Evolutionary conservation across 2,329 filamentous ascomycete genomes (phyloP).

Genomic region (Alternaria conjuncta): DNA sequence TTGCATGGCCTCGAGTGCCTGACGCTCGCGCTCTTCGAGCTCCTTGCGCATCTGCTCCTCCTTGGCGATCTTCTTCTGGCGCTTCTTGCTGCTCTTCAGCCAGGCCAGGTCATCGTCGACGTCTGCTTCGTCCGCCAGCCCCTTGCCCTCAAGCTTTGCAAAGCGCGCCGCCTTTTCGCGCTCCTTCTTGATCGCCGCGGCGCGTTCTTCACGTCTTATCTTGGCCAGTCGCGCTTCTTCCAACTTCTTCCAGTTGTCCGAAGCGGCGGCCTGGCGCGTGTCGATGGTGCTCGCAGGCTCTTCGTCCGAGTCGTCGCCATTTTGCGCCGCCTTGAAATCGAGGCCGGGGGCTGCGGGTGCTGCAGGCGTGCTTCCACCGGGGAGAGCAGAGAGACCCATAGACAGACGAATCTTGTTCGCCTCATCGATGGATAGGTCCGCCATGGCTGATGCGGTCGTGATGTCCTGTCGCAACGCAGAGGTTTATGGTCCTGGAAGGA

Average conservation of each 20-base stretch:
- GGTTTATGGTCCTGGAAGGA: background rate
- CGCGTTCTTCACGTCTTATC: conserved; percentile 77
- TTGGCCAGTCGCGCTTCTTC: conserved; percentile 75
- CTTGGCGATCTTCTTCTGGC: conserved; percentile 86
- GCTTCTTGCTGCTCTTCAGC: conserved; percentile 89
- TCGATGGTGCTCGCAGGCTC: conserved; percentile 85
- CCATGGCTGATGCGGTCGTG: conserved; percentile 26
- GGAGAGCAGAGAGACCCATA: conserved; percentile 87
- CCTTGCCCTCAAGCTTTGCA: conserved; percentile 78
- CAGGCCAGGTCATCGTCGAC: conserved; percentile 81
- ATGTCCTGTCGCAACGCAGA: background rate
- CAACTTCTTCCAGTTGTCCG: conserved; percentile 75
- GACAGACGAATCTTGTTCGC: conserved; percentile 90
- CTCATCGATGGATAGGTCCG: conserved; percentile 72
- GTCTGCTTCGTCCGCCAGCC: conserved; percentile 78
- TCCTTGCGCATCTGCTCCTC: conserved; percentile 76
- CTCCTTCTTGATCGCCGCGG: conserved; percentile 84
- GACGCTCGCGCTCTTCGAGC: conserved; percentile 71
- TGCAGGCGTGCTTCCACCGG: conserved; percentile 68
- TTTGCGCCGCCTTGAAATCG: conserved; percentile 60
- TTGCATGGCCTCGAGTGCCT: conserved; percentile 67
- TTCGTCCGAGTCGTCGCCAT: conserved; percentile 63
- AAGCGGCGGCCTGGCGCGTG: conserved; percentile 73
- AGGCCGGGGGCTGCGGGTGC: conserved; percentile 60
- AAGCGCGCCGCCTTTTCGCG: conserved; percentile 82